Evolutionary conservation across 1,139 yeast genomes (phyloP), one percentile per base, ranked within the genome.

Genomic region (Zhuliangozyma blackwelliae): DNA sequence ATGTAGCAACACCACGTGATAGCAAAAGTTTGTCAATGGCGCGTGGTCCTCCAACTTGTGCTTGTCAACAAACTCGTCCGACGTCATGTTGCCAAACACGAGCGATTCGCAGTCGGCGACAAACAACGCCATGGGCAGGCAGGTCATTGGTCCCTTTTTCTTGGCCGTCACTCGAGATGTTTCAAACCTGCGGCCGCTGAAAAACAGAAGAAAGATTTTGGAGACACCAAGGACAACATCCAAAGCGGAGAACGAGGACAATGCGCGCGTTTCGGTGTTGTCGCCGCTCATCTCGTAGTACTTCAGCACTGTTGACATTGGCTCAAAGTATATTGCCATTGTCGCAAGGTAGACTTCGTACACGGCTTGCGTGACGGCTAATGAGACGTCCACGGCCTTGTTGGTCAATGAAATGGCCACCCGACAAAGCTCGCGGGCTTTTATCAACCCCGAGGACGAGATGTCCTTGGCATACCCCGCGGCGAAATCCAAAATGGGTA

Each of bases 261-360:
- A 51, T 38, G 7, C 30, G 21, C 37, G 41, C 29, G 29, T 27
- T 20, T 33, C 35, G 12, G 33, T 31, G 1, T 26, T 16, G 10
- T 37, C 43, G n/a, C 22, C 19, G 28, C 38, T 29, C 11, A 54
- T 37, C 32, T 63, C 67, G 38, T 55, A 55, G 33, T 59, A 58
- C 33, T 62, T 61, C 34, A 65, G 44, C 5, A 76, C 55, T 27
- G 62, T 65, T 3, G 57, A 50, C 28, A 64, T 40, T 2, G 79
- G 74, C 37, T 74, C 78, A 32, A 69, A 54, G 39, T 60, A 68
- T 6, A 62, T 55, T 2, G 77, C 81, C 41, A 74, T 46, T 0
- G 72, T 57, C 13, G 63, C 48, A 25, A 72, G 60, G 44, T 75
- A 76, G 29, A 61, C 48, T 44, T 72, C 74, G 43, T 73, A 72